A percentile compares a stretch with the other conserved stretches of the same genome.
phyloP scores from a whole-genome alignment of 2,329 filamentous ascomycete species.

The Tolypocladium capitatum region DNA sequence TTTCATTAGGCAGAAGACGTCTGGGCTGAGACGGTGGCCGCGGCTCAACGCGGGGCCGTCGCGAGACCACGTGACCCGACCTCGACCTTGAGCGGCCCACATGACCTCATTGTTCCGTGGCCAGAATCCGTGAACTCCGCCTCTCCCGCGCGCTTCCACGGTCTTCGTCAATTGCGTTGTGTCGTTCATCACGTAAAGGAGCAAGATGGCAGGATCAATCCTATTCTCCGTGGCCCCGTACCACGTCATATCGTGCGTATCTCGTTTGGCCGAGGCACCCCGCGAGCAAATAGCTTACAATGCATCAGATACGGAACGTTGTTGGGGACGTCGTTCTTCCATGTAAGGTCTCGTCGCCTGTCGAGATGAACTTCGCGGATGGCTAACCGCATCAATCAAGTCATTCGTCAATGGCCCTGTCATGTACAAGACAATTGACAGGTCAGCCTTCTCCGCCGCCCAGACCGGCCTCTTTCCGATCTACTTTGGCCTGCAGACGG shows the following conservation, averaged over 20 bases:
- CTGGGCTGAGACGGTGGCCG: not conserved
- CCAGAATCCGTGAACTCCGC: not conserved
- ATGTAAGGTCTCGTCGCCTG: conserved; percentile 33
- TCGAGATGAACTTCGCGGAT: not conserved
- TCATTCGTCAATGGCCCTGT: conserved; percentile 65
- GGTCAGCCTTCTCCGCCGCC: conserved; percentile 67
- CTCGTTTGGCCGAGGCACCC: not conserved
- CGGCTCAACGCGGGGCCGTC: conserved; percentile 13
- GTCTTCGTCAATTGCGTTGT: not conserved
- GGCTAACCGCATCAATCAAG: conserved; percentile 34
- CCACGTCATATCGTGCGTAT: conserved; percentile 58
- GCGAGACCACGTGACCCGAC: conserved; percentile 18
- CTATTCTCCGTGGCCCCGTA: conserved; percentile 57
- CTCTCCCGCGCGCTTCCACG: not conserved
- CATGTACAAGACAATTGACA: conserved; percentile 62
- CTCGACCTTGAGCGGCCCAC: too few relatives aligned
- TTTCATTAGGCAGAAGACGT: conserved; percentile 9
- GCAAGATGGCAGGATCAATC: conserved; percentile 32
- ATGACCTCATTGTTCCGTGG: conserved; percentile 3
- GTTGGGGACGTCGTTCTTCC: conserved; percentile 75
- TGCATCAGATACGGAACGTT: conserved; percentile 68
- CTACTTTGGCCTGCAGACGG: conserved; percentile 78
- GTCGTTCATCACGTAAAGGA: not conserved
- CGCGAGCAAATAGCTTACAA: conserved; percentile 8
- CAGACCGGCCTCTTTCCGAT: conserved; percentile 74